phyloP scores from a whole-genome alignment of 1,139 yeast genomes.

The Pichia cactophila region DNA sequence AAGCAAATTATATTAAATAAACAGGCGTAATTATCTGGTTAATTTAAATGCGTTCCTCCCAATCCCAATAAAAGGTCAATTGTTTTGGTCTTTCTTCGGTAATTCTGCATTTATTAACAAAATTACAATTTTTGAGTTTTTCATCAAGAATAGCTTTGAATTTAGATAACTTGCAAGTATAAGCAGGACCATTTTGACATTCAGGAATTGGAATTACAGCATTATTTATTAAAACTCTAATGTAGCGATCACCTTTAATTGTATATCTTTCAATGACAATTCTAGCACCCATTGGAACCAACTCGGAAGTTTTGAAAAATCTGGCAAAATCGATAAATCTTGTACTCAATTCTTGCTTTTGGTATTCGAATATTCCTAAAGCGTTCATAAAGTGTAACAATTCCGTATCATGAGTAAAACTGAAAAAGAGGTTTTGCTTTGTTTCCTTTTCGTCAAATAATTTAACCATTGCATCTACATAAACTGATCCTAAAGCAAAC shows the following conservation, averaged over 20 bases:
- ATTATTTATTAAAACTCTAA: slow-evolving; percentile 46
- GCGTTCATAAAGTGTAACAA: slow-evolving; percentile 38
- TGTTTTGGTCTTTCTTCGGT: slow-evolving; percentile 15
- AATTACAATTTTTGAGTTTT: slow-evolving; percentile 29
- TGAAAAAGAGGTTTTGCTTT: slow-evolving; percentile 18
- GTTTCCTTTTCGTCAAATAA: slow-evolving; percentile 33
- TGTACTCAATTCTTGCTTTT: slow-evolving; percentile 25
- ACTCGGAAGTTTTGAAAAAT: slow-evolving; percentile 39
- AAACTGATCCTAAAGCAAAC: slow-evolving; percentile 39
- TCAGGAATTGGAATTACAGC: slow-evolving; percentile 44
- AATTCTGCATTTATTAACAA: slow-evolving; percentile 27
- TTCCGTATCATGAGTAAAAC: slow-evolving; percentile 50
- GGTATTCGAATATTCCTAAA: slow-evolving; percentile 33
- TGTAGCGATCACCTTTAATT: slow-evolving; percentile 26
- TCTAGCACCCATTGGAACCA: slow-evolving; percentile 52
- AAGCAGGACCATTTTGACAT: slow-evolving; percentile 42
- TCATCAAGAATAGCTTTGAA: slow-evolving; percentile 29
- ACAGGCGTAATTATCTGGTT: too few species aligned
- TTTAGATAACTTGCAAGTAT: slow-evolving; percentile 34
- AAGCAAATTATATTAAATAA: too few species aligned
- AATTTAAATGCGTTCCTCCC: slow-evolving; percentile 13
- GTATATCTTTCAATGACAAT: slow-evolving; percentile 41
- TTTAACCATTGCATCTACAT: slow-evolving; percentile 41
- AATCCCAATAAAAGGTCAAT: slow-evolving; percentile 25
- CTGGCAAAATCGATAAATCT: slow-evolving; percentile 30